phyloP scores from a whole-genome alignment of 768 basidiomycete species.

The Boletus insuetus region DNA sequence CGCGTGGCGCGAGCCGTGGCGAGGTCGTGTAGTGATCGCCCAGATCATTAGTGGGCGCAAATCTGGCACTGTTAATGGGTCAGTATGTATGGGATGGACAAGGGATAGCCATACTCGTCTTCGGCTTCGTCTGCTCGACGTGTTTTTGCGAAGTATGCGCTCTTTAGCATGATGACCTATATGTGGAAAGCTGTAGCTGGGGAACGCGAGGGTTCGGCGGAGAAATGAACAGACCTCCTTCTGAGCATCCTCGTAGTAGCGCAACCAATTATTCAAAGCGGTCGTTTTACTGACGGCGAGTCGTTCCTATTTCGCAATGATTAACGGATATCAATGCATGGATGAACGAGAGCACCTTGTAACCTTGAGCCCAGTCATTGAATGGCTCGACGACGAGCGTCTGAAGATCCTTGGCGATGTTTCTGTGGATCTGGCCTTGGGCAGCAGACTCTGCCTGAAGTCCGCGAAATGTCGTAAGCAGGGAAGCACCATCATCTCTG shows the following conservation, averaged over 20 bases:
- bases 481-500: slow-evolving; percentile 82
- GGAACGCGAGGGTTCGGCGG: neutral
- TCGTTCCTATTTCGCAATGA: slow-evolving; percentile 47
- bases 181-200: slow-evolving; percentile 8
- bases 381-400: slow-evolving; percentile 80
- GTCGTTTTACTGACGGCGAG: slow-evolving; percentile 55
- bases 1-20: slow-evolving; percentile 60
- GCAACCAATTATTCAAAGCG: slow-evolving; percentile 64
- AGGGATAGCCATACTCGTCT: slow-evolving; percentile 70
- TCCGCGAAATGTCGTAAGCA: slow-evolving; percentile 76
- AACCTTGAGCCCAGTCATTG: slow-evolving; percentile 69
- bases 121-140: slow-evolving; percentile 88
- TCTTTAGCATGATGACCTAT: slow-evolving; percentile 63
- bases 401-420: slow-evolving; percentile 71
- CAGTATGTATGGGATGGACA: neutral
- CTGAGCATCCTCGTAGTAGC: slow-evolving; percentile 66
- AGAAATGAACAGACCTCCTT: slow-evolving; percentile 47
- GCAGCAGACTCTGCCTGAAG: slow-evolving; percentile 67
- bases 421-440: slow-evolving; percentile 74
- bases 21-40: slow-evolving; percentile 82
- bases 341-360: slow-evolving; percentile 48
- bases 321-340: slow-evolving; percentile 11
- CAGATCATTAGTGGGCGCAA: slow-evolving; percentile 67
- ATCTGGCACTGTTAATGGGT: slow-evolving; percentile 63
- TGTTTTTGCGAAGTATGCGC: slow-evolving; percentile 72